These are phyloP conservation scores for Diatrype stigma DNA, from an alignment of 2,329 filamentous ascomycete genomes.

Conservation along the genomic window DNA sequence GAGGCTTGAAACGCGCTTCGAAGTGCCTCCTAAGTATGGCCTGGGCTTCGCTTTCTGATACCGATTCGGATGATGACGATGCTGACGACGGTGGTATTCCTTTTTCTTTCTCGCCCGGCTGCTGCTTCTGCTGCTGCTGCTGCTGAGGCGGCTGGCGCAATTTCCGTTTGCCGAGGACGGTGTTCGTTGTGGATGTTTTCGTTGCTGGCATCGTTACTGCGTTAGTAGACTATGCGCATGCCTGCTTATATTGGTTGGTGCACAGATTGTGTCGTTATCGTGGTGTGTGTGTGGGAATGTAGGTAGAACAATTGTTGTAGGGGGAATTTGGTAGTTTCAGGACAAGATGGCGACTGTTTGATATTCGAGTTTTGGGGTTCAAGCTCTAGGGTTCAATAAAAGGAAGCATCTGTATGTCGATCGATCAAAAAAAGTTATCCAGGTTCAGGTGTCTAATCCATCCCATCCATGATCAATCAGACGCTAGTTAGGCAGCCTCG, in stretches of 20 bases:
- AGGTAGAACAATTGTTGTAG: too few species aligned
- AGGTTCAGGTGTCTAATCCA: not conserved
- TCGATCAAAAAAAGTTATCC: not conserved
- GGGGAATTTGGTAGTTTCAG: not conserved
- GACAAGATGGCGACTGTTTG: too few species aligned
- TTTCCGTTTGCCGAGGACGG: constrained; percentile 49
- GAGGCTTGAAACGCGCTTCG: constrained; percentile 79
- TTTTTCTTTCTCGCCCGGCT: constrained; percentile 3
- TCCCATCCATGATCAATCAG: too few species aligned
- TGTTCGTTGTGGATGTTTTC: constrained; percentile 4
- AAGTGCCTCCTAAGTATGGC: constrained; percentile 81
- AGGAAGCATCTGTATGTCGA: too few species aligned
- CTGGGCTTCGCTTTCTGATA: constrained; percentile 53
- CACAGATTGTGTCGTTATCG: too few species aligned
- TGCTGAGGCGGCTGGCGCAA: constrained; percentile 16
- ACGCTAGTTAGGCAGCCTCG: too few species aligned
- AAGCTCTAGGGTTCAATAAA: too few species aligned
- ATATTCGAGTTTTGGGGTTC: too few species aligned
- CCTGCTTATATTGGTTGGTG: too few species aligned
- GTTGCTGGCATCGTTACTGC: not conserved
- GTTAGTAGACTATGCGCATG: too few species aligned
- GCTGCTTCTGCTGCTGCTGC: not conserved
- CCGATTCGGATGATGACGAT: too few species aligned
- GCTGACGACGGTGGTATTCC: constrained; percentile 20
- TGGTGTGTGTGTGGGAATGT: too few species aligned